Evolutionary conservation across 257 asterid genomes (phyloP), one percentile per base, ranked within the genome.

Genomic region (Solanum pimpinellifolium): DNA sequence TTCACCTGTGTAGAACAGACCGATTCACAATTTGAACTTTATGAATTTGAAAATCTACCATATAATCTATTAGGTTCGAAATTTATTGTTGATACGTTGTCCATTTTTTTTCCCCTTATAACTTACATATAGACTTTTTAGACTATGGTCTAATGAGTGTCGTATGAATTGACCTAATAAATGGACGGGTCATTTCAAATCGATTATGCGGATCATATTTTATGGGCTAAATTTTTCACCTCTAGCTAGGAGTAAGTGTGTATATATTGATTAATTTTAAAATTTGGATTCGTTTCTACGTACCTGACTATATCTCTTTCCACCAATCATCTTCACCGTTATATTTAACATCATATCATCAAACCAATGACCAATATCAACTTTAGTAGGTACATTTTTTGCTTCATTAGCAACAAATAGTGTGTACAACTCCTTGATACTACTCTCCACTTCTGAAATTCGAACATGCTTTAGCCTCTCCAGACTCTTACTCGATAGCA

Each of bases 281-380:
- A 47, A 73, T 42, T 86, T 86, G 33, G 35, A 90, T 23, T 20
- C 0, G 0, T 41, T 7, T 44, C 9, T 7, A 3, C 70, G 27
- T 23, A 41, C 83, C 37, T 11, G 59, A 2, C 23, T 70, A 70
- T 72, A 86, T 37, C 91, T 33, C 42, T 88, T 88, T 10, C 93
- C 93, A 18, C 82, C 92, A 23, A 91, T 85, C 89, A 89, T 89
- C 56, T 89, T 87, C 2, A 89, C 25, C 3, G 90, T 52, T 9
- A 89, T 87, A 70, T 91, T 91, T 25, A 91, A 42, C 7, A 85
- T 86, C 25, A 86, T 68, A 82, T 91, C 86, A 14, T 66, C 80
- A 16, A 91, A 88, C 91, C 91, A 91, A 14, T 76, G 65, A 14
- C 88, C 87, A 84, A 91, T 59, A 27, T 91, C 90, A 9, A 91